Evolutionary conservation across 192 early-diverging fungal species (phyloP).

Genomic region (Podila minutissima): DNA sequence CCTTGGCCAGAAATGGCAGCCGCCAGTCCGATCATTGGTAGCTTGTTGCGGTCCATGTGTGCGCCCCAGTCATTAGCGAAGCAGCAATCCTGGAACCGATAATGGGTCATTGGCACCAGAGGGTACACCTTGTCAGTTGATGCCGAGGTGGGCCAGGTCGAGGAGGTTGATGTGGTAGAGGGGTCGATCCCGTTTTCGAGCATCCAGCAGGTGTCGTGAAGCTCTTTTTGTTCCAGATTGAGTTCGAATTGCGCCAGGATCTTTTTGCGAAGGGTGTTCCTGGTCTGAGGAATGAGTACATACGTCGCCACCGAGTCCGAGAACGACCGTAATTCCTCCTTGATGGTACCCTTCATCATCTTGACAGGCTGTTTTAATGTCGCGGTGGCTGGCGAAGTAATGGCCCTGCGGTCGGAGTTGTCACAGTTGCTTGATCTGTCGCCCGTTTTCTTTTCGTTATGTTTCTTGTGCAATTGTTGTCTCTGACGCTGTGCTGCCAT

Average conservation of each 20-base stretch:
- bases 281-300: conserved; percentile 38
- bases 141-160: not conserved
- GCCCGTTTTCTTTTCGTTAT: not conserved
- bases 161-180: not conserved
- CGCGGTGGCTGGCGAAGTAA: not conserved
- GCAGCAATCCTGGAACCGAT: conserved; percentile 44
- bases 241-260: conserved; percentile 34
- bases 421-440: not conserved
- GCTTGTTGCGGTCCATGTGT: conserved; percentile 40
- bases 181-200: conserved; percentile 29
- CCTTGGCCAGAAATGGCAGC: conserved; percentile 44
- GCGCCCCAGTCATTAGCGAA: conserved; percentile 50
- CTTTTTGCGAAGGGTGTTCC: conserved; percentile 34
- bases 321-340: conserved; percentile 27
- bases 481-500: conserved; percentile 9
- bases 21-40: conserved; percentile 47
- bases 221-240: conserved; percentile 33
- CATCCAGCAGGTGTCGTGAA: conserved; percentile 42
- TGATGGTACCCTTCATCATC: conserved; percentile 14
- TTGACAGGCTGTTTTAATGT: conserved; percentile 3
- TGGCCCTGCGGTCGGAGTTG: not conserved
- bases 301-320: conserved; percentile 40
- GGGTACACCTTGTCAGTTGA: conserved; percentile 14
- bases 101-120: conserved; percentile 40
- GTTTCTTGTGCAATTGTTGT: not conserved